A percentile compares a stretch with the other conserved stretches of the same genome.
Evolutionary conservation across 1,139 yeast species (phyloP).

Genomic region (Pichia sp.): DNA sequence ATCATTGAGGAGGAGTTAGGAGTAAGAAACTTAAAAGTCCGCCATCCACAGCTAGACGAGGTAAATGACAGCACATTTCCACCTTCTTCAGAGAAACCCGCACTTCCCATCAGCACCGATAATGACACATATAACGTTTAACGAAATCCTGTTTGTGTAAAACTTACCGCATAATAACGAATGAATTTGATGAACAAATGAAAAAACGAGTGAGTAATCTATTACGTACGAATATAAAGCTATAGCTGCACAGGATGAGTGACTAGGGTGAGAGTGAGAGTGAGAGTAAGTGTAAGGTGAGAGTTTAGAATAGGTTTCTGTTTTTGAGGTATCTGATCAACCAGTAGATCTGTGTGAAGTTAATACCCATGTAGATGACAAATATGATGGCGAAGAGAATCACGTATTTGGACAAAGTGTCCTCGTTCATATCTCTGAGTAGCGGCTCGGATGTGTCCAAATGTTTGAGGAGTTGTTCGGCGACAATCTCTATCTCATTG

Average conservation of each 20-base stretch:
- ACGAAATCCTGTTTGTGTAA: too few relatives aligned
- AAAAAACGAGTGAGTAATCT: too few relatives aligned
- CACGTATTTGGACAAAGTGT: slow-evolving; percentile 17
- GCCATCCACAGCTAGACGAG: slow-evolving; percentile 2
- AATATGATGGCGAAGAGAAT: slow-evolving; percentile 11
- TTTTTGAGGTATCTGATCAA: slow-evolving; percentile 14
- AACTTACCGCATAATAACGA: too few relatives aligned
- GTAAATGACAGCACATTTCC: background rate
- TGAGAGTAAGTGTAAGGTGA: too few relatives aligned
- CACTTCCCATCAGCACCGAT: too few relatives aligned
- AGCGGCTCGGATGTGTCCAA: slow-evolving; percentile 17
- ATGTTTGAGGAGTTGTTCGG: slow-evolving; percentile 12
- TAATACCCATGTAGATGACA: slow-evolving; percentile 13
- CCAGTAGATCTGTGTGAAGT: slow-evolving; percentile 20
- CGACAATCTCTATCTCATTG: slow-evolving; percentile 16
- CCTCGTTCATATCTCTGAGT: slow-evolving; percentile 23
- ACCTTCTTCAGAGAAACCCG: too few relatives aligned
- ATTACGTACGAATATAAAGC: too few relatives aligned
- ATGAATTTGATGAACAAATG: too few relatives aligned
- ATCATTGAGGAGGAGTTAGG: slow-evolving; percentile 28
- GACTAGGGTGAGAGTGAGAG: too few relatives aligned
- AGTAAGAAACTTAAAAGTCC: slow-evolving; percentile 14
- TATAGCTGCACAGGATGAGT: too few relatives aligned
- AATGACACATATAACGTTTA: too few relatives aligned
- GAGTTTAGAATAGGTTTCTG: background rate